Conservation (phyloP, 257 asterid species). For the Lavandula angustifolia region DNA sequence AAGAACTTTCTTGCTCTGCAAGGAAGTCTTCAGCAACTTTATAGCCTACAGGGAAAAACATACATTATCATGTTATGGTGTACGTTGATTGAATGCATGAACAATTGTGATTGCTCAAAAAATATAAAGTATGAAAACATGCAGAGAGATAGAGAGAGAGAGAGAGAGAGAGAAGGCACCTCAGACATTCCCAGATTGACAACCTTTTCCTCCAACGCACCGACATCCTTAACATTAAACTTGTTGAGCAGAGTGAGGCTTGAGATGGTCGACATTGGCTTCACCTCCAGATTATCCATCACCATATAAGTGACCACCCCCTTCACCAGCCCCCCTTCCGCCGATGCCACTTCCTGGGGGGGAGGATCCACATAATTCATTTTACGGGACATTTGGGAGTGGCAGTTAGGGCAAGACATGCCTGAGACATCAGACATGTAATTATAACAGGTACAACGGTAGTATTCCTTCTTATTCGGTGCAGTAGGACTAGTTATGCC, state of each 20-base stretch:
- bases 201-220: constrained; percentile 21
- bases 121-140: no score
- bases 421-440: constrained; percentile 3
- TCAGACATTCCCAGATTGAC: constrained; percentile 9
- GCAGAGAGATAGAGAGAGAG: no score
- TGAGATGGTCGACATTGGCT: constrained; percentile 33
- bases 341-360: background rate
- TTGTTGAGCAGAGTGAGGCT: constrained; percentile 28
- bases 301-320: constrained; percentile 18
- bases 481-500: background rate
- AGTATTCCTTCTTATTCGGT: no score
- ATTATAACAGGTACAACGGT: no score
- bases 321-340: constrained; percentile 42
- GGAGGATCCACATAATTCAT: constrained; percentile 28
- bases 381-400: fast-evolving
- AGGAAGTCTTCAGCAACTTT: background rate
- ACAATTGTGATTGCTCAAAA: no score
- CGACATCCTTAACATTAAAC: constrained; percentile 33
- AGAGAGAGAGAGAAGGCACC: background rate
- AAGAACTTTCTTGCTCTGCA: constrained; percentile 9
- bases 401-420: background rate
- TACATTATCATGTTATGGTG: no score
- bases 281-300: no score
- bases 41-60: no score
- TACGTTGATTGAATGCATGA: no score